phyloP scores from a whole-genome alignment of 345 rosid species.

The Mallotus nudiflorus region DNA sequence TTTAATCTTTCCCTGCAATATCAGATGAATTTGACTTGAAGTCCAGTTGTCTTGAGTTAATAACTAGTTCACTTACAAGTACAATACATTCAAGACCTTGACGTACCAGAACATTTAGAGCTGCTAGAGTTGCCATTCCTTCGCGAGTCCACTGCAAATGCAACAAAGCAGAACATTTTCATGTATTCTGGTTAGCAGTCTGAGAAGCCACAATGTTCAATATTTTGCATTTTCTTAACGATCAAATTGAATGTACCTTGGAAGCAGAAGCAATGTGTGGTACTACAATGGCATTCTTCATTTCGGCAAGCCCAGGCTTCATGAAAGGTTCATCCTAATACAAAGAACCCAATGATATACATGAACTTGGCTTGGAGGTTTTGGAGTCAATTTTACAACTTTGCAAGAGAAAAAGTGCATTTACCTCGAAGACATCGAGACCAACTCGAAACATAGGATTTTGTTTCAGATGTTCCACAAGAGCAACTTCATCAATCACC shows the following conservation, averaged over 20 bases:
- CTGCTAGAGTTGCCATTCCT: constrained; percentile 97
- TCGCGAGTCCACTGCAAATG: constrained; percentile 91
- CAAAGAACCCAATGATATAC: constrained; percentile 3
- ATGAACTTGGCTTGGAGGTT: background rate
- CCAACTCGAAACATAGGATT: constrained; percentile 98
- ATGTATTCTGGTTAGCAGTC: background rate
- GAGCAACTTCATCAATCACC: constrained; percentile 86
- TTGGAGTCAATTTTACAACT: background rate
- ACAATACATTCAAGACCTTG: background rate
- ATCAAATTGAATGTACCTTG: constrained; percentile 49
- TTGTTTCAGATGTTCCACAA: constrained; percentile 77
- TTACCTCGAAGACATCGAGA: constrained; percentile 97
- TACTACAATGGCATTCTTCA: constrained; percentile 86
- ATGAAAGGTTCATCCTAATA: constrained; percentile 89
- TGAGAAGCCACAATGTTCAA: background rate
- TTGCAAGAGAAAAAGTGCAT: background rate
- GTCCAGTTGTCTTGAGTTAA: background rate
- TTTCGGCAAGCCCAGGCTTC: constrained; percentile 95
- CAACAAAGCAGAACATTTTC: background rate
- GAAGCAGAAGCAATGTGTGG: constrained; percentile 99
- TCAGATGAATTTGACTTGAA: constrained; percentile 1
- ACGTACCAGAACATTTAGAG: constrained; percentile 85
- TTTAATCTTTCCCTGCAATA: constrained; percentile 73
- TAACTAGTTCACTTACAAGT: background rate
- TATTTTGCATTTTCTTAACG: background rate